Percentiles rank a stretch among this genome's conserved stretches.
phyloP scores from a whole-genome alignment of 768 basidiomycete genomes.

The Mycena belliarum region DNA sequence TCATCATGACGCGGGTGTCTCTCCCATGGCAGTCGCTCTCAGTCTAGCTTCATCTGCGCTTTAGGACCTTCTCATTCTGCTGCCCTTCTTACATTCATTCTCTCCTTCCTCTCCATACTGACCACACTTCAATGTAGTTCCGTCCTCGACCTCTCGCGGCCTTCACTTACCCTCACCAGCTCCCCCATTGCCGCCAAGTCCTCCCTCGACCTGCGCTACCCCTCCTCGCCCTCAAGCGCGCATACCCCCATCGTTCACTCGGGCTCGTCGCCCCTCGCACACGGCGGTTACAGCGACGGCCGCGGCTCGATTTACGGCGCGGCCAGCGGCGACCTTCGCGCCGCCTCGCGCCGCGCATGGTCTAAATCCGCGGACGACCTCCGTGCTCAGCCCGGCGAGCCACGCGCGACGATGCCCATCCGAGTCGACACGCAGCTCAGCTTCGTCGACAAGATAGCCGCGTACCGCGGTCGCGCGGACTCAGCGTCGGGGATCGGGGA shows the following conservation, averaged over 20 bases:
- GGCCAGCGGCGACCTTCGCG: constrained; percentile 52
- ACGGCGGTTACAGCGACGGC: constrained; percentile 28
- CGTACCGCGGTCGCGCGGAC: constrained; percentile 51
- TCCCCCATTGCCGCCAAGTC: constrained; percentile 7
- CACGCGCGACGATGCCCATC: constrained; percentile 35
- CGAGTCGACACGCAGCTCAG: constrained; percentile 42
- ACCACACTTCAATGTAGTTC: constrained; percentile 1
- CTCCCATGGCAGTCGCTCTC: too few species aligned
- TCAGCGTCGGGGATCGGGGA: constrained; percentile 34
- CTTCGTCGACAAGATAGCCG: constrained; percentile 63
- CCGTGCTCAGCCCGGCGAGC: constrained; percentile 51
- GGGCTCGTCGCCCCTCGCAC: constrained; percentile 21
- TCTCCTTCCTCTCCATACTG: not conserved
- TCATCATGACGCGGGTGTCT: too few species aligned
- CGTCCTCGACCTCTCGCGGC: constrained; percentile 20
- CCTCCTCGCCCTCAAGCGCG: not conserved
- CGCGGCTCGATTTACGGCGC: too few species aligned
- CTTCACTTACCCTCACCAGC: constrained; percentile 5
- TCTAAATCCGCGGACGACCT: constrained; percentile 82
- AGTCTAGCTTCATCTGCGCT: too few species aligned
- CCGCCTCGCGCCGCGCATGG: constrained; percentile 72
- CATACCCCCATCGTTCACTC: not conserved
- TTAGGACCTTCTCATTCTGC: too few species aligned
- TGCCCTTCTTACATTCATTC: not conserved
- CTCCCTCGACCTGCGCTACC: constrained; percentile 12